A percentile compares a stretch with the other conserved stretches of the same genome.
phyloP scores from a whole-genome alignment of 2,329 filamentous ascomycete species.

The Curvularia spicifera region DNA sequence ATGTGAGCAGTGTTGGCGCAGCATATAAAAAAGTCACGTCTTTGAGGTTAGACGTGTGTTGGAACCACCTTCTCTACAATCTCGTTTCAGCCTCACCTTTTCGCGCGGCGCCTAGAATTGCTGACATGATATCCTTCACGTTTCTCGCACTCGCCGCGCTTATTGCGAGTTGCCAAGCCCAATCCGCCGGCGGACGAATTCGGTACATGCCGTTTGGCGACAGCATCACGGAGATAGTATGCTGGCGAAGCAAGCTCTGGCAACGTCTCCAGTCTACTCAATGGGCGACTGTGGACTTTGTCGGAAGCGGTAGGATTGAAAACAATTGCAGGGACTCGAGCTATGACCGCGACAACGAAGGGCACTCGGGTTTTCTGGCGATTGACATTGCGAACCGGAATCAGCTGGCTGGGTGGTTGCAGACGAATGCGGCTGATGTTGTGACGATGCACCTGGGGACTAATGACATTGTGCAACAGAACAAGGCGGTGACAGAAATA shows the following conservation, averaged over 20 bases:
- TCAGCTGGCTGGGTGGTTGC: constrained; percentile 54
- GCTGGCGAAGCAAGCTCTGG: constrained; percentile 55
- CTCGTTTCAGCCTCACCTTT: not conserved
- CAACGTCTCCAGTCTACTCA: constrained; percentile 51
- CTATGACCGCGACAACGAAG: constrained; percentile 56
- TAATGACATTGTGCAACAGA: constrained; percentile 52
- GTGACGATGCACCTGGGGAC: constrained; percentile 57
- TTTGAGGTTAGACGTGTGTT: not conserved
- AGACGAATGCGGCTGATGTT: constrained; percentile 53
- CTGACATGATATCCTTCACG: constrained; percentile 30
- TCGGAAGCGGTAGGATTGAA: constrained; percentile 41
- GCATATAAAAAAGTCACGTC: not conserved
- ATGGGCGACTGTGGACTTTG: constrained; percentile 50
- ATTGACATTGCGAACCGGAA: constrained; percentile 54
- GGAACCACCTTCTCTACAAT: not conserved
- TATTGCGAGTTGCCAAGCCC: constrained; percentile 16
- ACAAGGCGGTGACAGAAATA: constrained; percentile 47
- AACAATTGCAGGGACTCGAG: constrained; percentile 47
- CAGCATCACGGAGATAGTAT: constrained; percentile 55
- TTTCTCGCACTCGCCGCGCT: constrained; percentile 23
- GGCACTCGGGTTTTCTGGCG: constrained; percentile 54
- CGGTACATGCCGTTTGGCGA: constrained; percentile 55
- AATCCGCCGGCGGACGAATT: constrained; percentile 25
- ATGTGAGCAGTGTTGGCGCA: not conserved
- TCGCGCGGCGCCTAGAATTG: not conserved